phyloP scores from a whole-genome alignment of 441 rosid genomes.

The Cnidoscolus chayamansa region DNA sequence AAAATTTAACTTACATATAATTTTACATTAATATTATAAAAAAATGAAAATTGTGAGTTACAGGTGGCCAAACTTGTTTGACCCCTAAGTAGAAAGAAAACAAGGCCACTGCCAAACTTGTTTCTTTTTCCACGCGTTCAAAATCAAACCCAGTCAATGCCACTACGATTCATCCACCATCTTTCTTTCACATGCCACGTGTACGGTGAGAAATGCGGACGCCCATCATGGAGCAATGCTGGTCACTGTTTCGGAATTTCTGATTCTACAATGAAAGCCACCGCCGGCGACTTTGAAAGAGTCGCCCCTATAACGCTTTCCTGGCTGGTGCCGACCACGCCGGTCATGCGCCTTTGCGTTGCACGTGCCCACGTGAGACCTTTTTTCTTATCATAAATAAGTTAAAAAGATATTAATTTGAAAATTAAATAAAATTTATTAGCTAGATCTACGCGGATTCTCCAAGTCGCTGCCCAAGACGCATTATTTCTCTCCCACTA shows the following conservation, averaged over 20 bases:
- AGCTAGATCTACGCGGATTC: slow-evolving; percentile 8
- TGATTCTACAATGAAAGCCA: neutral
- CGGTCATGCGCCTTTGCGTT: neutral
- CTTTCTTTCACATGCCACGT: neutral
- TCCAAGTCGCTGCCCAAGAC: neutral
- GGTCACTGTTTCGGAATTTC: too few species aligned
- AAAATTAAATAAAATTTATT: too few species aligned
- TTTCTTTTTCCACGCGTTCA: too few species aligned
- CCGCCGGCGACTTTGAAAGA: neutral
- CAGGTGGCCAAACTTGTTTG: too few species aligned
- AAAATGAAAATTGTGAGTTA: too few species aligned
- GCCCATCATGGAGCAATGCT: neutral
- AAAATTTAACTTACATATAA: too few species aligned
- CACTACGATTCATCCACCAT: too few species aligned
- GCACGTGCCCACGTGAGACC: neutral
- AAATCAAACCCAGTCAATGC: too few species aligned
- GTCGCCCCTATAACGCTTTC: slow-evolving; percentile 4
- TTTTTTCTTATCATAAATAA: neutral
- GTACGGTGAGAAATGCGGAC: neutral
- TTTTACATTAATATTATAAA: too few species aligned
- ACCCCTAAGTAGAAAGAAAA: too few species aligned
- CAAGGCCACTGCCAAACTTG: too few species aligned
- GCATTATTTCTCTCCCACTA: neutral
- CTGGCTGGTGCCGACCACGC: slow-evolving; percentile 3
- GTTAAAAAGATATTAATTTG: too few species aligned